phyloP scores from a whole-genome alignment of 768 basidiomycete genomes.

The Mycena haematopus region DNA sequence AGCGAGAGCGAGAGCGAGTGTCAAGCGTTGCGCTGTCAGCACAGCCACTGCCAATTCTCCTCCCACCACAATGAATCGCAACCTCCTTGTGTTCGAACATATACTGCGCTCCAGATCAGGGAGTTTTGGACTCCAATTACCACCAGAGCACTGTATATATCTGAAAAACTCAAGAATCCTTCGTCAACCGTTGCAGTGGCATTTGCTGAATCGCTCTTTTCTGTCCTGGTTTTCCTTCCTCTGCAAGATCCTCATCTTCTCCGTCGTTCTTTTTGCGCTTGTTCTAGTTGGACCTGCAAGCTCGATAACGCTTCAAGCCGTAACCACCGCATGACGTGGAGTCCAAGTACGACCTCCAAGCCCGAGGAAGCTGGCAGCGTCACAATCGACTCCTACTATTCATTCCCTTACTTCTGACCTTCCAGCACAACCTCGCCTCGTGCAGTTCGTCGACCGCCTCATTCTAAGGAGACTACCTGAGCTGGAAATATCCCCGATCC shows the following conservation, averaged over 20 bases:
- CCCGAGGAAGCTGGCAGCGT: neutral
- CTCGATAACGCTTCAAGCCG: neutral
- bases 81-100: neutral
- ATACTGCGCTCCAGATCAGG: slow-evolving; percentile 16
- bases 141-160: neutral
- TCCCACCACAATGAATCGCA: neutral
- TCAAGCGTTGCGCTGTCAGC: too few relatives aligned
- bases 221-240: neutral
- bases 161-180: neutral
- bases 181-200: neutral
- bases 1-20: too few relatives aligned
- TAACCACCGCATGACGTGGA: neutral
- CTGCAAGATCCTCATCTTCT: slow-evolving; percentile 9
- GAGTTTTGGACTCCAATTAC: slow-evolving; percentile 1
- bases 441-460: slow-evolving; percentile 35
- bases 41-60: too few relatives aligned
- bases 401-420: neutral
- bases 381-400: neutral
- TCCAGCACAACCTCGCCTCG: neutral
- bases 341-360: neutral
- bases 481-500: slow-evolving; percentile 31
- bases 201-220: neutral
- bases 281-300: neutral
- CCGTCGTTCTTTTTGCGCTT: neutral
- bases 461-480: slow-evolving; percentile 36